These are phyloP conservation scores for Nepenthes gracilis DNA, from an alignment of 148 eudicot species.

Conservation along the genomic window DNA sequence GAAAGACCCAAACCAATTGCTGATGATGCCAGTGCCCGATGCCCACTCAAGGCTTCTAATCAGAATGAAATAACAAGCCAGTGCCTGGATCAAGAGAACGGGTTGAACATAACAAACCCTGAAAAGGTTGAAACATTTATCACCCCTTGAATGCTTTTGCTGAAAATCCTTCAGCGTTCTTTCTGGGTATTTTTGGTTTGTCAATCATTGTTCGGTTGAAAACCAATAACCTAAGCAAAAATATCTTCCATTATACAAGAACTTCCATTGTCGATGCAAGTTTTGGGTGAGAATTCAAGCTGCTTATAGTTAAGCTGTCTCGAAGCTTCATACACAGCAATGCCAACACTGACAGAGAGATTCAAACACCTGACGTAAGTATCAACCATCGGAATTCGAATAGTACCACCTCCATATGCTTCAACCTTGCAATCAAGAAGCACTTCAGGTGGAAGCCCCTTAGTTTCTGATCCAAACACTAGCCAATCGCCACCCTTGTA, in stretches of 20 bases:
- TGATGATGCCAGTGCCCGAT: no score
- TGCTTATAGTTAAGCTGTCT: conserved; percentile 90
- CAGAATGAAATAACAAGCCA: no score
- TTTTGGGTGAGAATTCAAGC: conserved; percentile 33
- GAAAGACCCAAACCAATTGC: no score
- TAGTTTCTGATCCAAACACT: conserved; percentile 88
- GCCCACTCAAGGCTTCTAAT: not conserved
- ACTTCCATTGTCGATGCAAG: conserved; percentile 18
- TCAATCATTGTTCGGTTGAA: no score
- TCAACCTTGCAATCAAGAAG: conserved; percentile 60
- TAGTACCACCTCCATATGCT: conserved; percentile 55
- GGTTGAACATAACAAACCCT: no score
- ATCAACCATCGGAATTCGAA: conserved; percentile 88
- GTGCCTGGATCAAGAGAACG: no score
- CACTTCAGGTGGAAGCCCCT: conserved; percentile 74
- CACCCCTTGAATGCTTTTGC: no score
- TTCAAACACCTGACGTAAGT: conserved; percentile 92
- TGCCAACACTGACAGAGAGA: conserved; percentile 94
- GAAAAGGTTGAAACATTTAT: no score
- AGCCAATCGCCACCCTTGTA: conserved; percentile 92
- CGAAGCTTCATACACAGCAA: conserved; percentile 86
- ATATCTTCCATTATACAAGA: conserved; percentile 53
- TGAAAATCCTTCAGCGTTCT: no score
- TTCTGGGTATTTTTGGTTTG: no score
- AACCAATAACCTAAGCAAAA: conserved; percentile 34